phyloP scores from a whole-genome alignment of 2,329 filamentous ascomycete species.

The Neopestalotiopsis sp. region DNA sequence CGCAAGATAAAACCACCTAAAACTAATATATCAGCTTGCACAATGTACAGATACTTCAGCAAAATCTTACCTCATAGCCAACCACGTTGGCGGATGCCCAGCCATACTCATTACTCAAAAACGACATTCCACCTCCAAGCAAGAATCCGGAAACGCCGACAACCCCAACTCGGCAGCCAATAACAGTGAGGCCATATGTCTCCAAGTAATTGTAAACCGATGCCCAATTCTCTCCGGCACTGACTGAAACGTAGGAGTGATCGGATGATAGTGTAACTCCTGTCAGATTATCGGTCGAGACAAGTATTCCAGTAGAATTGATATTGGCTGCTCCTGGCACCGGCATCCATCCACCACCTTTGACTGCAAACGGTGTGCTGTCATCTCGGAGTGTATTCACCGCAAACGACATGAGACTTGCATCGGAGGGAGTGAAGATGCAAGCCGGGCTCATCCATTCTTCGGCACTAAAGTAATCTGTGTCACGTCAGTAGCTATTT shows the following conservation, averaged over 20 bases:
- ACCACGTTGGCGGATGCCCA: constrained; percentile 1
- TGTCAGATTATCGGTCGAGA: not conserved
- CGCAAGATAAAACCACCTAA: not conserved
- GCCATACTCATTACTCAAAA: constrained; percentile 1
- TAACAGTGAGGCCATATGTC: not conserved
- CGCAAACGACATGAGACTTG: not conserved
- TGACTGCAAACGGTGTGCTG: not conserved
- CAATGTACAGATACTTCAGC: not conserved
- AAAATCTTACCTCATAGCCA: not conserved
- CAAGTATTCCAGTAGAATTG: not conserved
- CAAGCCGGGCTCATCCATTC: not conserved
- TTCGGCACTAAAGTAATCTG: constrained; percentile 5
- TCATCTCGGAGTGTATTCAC: not conserved
- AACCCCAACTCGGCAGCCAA: not conserved
- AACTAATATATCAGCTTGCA: no score
- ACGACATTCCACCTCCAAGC: not conserved
- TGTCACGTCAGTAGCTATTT: no score
- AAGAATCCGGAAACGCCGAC: not conserved
- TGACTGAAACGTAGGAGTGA: not conserved
- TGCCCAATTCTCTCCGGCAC: not conserved
- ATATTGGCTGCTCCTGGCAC: not conserved
- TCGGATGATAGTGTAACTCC: not conserved
- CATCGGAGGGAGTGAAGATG: not conserved
- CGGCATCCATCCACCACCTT: not conserved
- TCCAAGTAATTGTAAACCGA: not conserved